A percentile compares a stretch with the other conserved stretches of the same genome.
Evolutionary conservation across 2,329 filamentous ascomycete genomes (phyloP).

Genomic region (Metarhizium brunneum): DNA sequence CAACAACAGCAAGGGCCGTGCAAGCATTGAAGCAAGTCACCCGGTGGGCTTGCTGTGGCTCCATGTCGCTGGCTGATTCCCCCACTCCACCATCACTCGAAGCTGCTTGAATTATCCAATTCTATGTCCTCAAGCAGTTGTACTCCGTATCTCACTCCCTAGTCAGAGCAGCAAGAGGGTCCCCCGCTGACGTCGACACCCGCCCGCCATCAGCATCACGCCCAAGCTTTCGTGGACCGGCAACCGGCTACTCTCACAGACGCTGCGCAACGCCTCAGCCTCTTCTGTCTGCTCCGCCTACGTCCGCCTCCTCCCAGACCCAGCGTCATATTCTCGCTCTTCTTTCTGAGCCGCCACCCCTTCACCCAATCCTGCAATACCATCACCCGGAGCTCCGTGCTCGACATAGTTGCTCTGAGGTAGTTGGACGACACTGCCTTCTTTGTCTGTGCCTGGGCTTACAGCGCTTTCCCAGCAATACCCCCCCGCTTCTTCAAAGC

Average conservation of each 20-base stretch:
- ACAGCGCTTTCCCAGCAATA: neutral
- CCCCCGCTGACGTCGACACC: constrained; percentile 5
- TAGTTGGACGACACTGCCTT: neutral
- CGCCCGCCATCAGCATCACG: neutral
- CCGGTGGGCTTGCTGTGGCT: neutral
- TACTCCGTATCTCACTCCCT: neutral
- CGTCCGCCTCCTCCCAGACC: neutral
- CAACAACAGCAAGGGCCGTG: no score
- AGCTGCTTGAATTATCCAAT: neutral
- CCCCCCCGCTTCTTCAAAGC: constrained; percentile 10
- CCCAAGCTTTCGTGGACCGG: neutral
- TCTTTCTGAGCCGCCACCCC: neutral
- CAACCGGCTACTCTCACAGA: neutral
- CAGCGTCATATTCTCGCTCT: neutral
- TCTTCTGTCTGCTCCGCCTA: neutral
- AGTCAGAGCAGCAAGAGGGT: neutral
- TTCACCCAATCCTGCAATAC: neutral
- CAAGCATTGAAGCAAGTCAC: neutral
- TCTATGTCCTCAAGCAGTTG: neutral
- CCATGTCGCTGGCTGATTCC: neutral
- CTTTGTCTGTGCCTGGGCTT: neutral
- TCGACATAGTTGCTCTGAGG: neutral
- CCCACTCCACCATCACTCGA: neutral
- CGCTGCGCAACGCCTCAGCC: neutral
- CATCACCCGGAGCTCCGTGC: neutral